These are phyloP conservation scores for Fusarium sp. DNA, from an alignment of 2,329 filamentous ascomycete species.

Conservation along the genomic window DNA sequence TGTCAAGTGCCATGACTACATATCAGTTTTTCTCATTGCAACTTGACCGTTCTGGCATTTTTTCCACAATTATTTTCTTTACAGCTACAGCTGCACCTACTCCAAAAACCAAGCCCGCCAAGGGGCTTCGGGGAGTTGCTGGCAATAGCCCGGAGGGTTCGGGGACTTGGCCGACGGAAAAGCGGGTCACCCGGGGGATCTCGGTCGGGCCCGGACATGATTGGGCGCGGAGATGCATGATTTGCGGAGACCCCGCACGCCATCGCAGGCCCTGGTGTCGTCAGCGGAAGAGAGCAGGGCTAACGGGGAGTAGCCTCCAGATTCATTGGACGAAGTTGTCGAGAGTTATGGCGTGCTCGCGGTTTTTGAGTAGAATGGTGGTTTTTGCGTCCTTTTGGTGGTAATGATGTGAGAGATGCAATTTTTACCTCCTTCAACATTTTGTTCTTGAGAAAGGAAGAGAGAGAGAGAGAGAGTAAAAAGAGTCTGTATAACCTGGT, in stretches of 20 bases:
- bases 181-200: constrained; percentile 9
- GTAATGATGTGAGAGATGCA: not conserved
- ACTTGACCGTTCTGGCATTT: not conserved
- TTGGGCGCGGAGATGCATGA: constrained; percentile 8
- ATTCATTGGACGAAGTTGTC: constrained; percentile 34
- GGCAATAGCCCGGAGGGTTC: constrained; percentile 16
- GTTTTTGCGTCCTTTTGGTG: not conserved
- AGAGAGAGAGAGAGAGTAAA: not conserved
- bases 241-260: constrained; percentile 43
- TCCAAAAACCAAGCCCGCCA: not conserved
- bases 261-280: constrained; percentile 36
- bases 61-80: not conserved
- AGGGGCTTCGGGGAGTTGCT: constrained; percentile 31
- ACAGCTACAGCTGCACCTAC: not conserved
- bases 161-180: constrained; percentile 1
- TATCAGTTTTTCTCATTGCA: not conserved
- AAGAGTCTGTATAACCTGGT: not conserved
- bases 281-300: constrained; percentile 9
- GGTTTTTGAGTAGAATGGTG: not conserved
- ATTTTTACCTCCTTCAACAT: not conserved
- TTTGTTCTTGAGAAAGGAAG: not conserved
- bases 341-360: constrained; percentile 29
- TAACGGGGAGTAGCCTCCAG: constrained; percentile 22
- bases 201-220: constrained; percentile 30
- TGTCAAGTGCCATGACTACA: not conserved